A percentile compares a stretch with the other conserved stretches of the same genome.
phyloP scores from a whole-genome alignment of 1,284 basidiomycete species.

The Malassezia restricta region DNA sequence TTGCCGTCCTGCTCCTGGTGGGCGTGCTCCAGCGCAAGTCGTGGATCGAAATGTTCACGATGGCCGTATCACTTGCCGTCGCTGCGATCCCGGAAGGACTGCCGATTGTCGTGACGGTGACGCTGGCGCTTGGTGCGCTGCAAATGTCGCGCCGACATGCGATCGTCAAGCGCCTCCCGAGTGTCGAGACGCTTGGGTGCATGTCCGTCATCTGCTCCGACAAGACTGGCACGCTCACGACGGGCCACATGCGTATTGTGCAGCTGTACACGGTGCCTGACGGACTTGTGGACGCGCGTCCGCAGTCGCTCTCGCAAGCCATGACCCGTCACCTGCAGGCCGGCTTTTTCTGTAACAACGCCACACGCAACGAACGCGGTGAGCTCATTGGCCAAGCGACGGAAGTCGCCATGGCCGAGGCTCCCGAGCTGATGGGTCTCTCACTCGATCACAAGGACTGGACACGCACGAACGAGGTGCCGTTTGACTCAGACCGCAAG shows the following conservation, averaged over 20 bases:
- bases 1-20: conserved; percentile 82
- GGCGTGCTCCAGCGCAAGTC: conserved; percentile 74
- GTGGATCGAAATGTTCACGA: conserved; percentile 97
- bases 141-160: conserved; percentile 88
- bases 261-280: conserved; percentile 79
- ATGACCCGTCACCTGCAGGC: conserved; percentile 61
- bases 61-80: conserved; percentile 90
- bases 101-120: conserved; percentile 93
- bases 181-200: conserved; percentile 82
- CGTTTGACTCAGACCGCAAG: conserved; percentile 86
- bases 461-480: conserved; percentile 62
- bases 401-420: conserved; percentile 79
- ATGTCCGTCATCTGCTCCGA: conserved; percentile 94
- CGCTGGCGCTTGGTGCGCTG: conserved; percentile 81
- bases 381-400: conserved; percentile 76
- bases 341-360: conserved; percentile 53
- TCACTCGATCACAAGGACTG: conserved; percentile 62
- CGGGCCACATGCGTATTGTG: conserved; percentile 87
- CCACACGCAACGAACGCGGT: conserved; percentile 60
- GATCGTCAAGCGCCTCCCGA: conserved; percentile 91
- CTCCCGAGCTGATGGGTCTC: conserved; percentile 60
- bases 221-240: conserved; percentile 92
- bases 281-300: conserved; percentile 48
- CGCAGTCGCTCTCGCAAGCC: conserved; percentile 36
- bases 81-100: conserved; percentile 94